A percentile compares a stretch with the other conserved stretches of the same genome.
phyloP scores from a whole-genome alignment of 2,329 filamentous ascomycete species.

The Colletotrichum somersetense region DNA sequence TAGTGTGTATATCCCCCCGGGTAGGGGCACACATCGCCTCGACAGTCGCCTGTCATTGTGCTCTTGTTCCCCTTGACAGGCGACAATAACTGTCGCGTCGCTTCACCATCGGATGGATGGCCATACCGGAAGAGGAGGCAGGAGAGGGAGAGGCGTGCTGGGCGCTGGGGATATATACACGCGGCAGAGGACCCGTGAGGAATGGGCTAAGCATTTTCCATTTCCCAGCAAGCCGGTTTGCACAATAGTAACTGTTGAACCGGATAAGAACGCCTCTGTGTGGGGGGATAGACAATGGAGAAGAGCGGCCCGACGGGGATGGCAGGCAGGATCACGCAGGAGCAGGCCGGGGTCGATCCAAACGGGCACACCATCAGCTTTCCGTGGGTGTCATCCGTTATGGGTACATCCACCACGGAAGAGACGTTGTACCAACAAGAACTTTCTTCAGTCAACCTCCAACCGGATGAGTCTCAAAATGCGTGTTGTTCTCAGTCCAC shows the following conservation, averaged over 20 bases:
- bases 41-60: constrained; percentile 54
- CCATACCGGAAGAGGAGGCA: constrained; percentile 28
- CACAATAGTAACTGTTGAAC: constrained; percentile 13
- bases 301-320: constrained; percentile 28
- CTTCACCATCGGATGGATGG: constrained; percentile 37
- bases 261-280: constrained; percentile 9
- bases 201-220: constrained; percentile 20
- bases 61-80: constrained; percentile 37
- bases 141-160: constrained; percentile 15
- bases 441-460: constrained; percentile 26
- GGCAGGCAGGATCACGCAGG: constrained; percentile 31
- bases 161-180: constrained; percentile 40
- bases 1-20: constrained; percentile 55
- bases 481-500: background rate
- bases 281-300: constrained; percentile 11
- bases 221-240: constrained; percentile 25
- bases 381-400: constrained; percentile 40
- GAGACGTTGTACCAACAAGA: constrained; percentile 40
- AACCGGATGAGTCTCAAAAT: background rate
- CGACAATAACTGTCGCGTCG: constrained; percentile 33
- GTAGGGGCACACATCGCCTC: constrained; percentile 51
- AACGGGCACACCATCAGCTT: constrained; percentile 38
- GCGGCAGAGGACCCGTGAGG: background rate
- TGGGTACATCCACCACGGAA: constrained; percentile 39
- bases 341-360: constrained; percentile 27